phyloP scores from a whole-genome alignment of 2,329 filamentous ascomycete species.

The Xylaria sp. region DNA sequence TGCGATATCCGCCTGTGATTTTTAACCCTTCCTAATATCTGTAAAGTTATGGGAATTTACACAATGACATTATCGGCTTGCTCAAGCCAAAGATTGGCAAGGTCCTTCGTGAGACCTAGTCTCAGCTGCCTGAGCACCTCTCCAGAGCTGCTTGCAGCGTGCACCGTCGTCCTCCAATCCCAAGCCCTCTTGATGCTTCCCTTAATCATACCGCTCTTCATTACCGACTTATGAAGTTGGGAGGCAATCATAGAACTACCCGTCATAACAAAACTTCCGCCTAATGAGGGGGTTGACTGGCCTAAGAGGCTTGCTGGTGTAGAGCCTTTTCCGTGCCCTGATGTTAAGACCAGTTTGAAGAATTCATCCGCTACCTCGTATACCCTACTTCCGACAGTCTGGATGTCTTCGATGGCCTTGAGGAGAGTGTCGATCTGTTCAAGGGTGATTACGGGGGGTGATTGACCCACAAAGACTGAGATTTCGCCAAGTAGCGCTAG shows the following conservation, averaged over 20 bases:
- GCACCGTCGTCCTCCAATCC: constrained; percentile 75
- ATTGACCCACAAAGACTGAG: constrained; percentile 76
- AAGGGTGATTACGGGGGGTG: constrained; percentile 67
- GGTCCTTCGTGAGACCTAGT: constrained; percentile 77
- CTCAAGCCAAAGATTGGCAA: constrained; percentile 75
- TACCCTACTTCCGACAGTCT: constrained; percentile 78
- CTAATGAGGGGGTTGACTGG: constrained; percentile 59
- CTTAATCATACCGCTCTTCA: constrained; percentile 48
- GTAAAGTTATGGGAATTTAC: constrained; percentile 44
- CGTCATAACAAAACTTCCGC: constrained; percentile 73
- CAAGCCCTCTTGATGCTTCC: constrained; percentile 68
- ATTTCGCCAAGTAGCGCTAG: constrained; percentile 86
- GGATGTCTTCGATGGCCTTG: constrained; percentile 70
- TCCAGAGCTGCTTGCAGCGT: constrained; percentile 67
- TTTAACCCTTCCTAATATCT: constrained; percentile 16
- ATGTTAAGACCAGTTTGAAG: constrained; percentile 78
- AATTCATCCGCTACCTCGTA: constrained; percentile 82
- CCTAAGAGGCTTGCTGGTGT: constrained; percentile 75
- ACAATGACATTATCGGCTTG: constrained; percentile 69
- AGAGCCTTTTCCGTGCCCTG: constrained; percentile 72
- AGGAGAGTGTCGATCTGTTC: constrained; percentile 77
- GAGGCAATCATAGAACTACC: constrained; percentile 77
- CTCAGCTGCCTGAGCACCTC: constrained; percentile 80
- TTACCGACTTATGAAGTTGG: constrained; percentile 69
- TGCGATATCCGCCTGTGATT: constrained; percentile 17